Percentiles rank a stretch among this genome's conserved stretches.
phyloP scores from a whole-genome alignment of 805 yeast genomes.

The Saturnispora dispora region DNA sequence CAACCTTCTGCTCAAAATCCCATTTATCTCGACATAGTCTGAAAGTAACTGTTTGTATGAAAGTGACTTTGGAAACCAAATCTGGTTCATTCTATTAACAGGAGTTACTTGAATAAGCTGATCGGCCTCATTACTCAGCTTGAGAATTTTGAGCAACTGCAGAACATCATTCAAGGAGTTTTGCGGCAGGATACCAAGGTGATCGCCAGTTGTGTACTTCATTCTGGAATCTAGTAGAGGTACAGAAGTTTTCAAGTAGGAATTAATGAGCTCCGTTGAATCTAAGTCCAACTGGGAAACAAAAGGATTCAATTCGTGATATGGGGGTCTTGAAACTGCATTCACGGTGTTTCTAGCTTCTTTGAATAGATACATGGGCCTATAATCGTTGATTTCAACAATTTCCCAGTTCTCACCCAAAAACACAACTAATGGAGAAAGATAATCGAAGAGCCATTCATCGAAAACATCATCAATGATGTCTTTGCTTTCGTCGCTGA shows the following conservation, averaged over 20 bases:
- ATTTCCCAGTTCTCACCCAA: background rate
- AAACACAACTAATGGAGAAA: constrained; percentile 31
- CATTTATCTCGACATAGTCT: constrained; percentile 76
- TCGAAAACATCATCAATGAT: constrained; percentile 85
- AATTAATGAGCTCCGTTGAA: constrained; percentile 52
- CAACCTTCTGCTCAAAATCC: constrained; percentile 79
- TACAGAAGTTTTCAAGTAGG: constrained; percentile 64
- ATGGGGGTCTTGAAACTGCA: constrained; percentile 17
- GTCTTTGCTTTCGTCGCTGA: constrained; percentile 88
- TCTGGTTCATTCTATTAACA: constrained; percentile 45
- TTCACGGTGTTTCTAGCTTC: constrained; percentile 17
- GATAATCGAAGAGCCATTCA: constrained; percentile 80
- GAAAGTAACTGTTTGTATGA: constrained; percentile 70
- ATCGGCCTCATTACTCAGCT: constrained; percentile 36
- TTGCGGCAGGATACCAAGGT: constrained; percentile 83
- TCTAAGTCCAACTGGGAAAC: constrained; percentile 44
- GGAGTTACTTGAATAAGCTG: constrained; percentile 51
- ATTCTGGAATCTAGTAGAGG: constrained; percentile 53
- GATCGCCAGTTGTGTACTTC: constrained; percentile 87
- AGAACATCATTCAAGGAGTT: constrained; percentile 62
- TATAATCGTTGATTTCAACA: constrained; percentile 31
- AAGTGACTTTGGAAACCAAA: constrained; percentile 59
- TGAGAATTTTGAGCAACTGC: constrained; percentile 52
- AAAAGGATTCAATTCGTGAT: constrained; percentile 42
- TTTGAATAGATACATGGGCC: constrained; percentile 46